A percentile compares a stretch with the other conserved stretches of the same genome.
Evolutionary conservation across 495 filamentous ascomycete species (phyloP).

Genomic region (Hapsidospora chrysogenum): DNA sequence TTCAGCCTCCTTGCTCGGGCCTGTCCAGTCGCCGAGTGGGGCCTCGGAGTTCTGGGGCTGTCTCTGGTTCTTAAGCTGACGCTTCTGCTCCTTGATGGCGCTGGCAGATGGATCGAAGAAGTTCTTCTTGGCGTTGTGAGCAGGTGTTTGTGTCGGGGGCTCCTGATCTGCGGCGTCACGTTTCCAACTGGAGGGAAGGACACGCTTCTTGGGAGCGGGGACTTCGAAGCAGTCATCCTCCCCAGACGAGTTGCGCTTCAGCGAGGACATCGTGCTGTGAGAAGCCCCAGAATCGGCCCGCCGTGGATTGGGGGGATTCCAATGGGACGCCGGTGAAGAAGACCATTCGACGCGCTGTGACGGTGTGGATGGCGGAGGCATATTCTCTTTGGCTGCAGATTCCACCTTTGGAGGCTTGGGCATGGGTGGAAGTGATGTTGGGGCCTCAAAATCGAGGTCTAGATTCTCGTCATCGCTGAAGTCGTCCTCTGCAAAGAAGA

Average conservation of each 20-base stretch:
- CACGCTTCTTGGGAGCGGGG: slow-evolving; percentile 12
- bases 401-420: slow-evolving; percentile 8
- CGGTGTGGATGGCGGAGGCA: slow-evolving; percentile 8
- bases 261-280: slow-evolving; percentile 3
- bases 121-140: slow-evolving; percentile 16
- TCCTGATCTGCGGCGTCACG: slow-evolving; percentile 14
- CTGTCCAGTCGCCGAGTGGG: not conserved
- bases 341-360: slow-evolving; percentile 14
- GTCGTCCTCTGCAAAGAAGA: slow-evolving; percentile 44
- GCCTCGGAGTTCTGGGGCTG: not conserved
- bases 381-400: not conserved
- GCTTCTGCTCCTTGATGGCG: slow-evolving; percentile 68
- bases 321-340: slow-evolving; percentile 13
- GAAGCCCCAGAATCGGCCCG: not conserved
- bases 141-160: slow-evolving; percentile 11
- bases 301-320: slow-evolving; percentile 6
- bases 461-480: slow-evolving; percentile 54
- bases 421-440: slow-evolving; percentile 22
- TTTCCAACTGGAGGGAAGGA: not conserved
- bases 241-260: slow-evolving; percentile 18
- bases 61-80: slow-evolving; percentile 46
- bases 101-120: slow-evolving; percentile 37
- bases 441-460: slow-evolving; percentile 40
- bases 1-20: not conserved
- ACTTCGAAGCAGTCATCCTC: slow-evolving; percentile 6